These are phyloP conservation scores for Amylostereum areolatum DNA, from an alignment of 1,284 basidiomycete species.

Conservation along the genomic window DNA sequence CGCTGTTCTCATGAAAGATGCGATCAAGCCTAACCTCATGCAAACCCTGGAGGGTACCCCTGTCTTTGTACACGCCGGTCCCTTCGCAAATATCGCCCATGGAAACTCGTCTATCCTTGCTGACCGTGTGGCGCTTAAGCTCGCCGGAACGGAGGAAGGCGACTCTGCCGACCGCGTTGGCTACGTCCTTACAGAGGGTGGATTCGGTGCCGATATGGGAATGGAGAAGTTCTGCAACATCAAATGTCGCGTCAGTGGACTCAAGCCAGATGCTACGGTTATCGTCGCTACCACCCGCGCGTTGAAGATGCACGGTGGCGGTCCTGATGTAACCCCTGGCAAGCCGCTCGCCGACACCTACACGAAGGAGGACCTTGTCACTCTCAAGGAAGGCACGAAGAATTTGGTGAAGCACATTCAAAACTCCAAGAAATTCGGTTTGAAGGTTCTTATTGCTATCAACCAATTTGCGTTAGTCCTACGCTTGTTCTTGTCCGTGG, in stretches of 20 bases:
- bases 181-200: constrained; percentile 97
- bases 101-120: constrained; percentile 99
- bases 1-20: constrained; percentile 97
- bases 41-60: constrained; percentile 98
- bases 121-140: constrained; percentile 93
- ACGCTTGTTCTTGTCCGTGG: constrained; percentile 1
- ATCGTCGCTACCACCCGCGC: constrained; percentile 98
- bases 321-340: constrained; percentile 94
- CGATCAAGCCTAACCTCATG: constrained; percentile 99
- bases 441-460: constrained; percentile 96
- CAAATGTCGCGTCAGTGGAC: constrained; percentile 93
- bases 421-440: constrained; percentile 92
- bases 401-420: constrained; percentile 94
- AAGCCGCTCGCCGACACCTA: constrained; percentile 94
- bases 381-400: constrained; percentile 87
- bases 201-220: constrained; percentile 98
- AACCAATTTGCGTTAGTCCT: constrained; percentile 86
- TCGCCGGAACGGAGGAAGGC: constrained; percentile 93
- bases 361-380: constrained; percentile 89
- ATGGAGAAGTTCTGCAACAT: constrained; percentile 99
- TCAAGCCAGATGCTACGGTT: constrained; percentile 90
- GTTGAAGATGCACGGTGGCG: constrained; percentile 98
- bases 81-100: constrained; percentile 99
- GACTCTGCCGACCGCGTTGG: constrained; percentile 79
- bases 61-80: constrained; percentile 98